phyloP scores from a whole-genome alignment of 192 early-diverging fungal genomes.

The Gonapodya prolifera region DNA sequence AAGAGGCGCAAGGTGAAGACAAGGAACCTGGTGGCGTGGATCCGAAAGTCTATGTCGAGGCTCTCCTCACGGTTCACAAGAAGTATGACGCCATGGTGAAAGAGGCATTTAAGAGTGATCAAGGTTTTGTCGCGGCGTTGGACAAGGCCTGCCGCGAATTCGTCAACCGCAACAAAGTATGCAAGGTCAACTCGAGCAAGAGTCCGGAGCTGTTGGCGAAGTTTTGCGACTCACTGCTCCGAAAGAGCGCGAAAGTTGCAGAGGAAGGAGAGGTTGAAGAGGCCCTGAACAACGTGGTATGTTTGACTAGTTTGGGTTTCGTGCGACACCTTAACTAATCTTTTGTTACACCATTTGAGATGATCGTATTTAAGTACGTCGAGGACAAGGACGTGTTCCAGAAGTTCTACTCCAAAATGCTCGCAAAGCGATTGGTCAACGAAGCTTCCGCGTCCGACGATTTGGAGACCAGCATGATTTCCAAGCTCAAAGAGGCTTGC shows the following conservation, averaged over 20 bases:
- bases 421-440: constrained; percentile 88
- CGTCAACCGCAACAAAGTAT: constrained; percentile 82
- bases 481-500: constrained; percentile 79
- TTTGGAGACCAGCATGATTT: constrained; percentile 89
- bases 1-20: constrained; percentile 9
- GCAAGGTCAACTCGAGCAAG: constrained; percentile 50
- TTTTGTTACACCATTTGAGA: constrained; percentile 22
- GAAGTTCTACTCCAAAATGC: constrained; percentile 86
- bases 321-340: background rate
- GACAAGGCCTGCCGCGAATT: constrained; percentile 91
- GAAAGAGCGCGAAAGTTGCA: constrained; percentile 66
- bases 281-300: constrained; percentile 58
- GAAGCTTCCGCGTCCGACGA: constrained; percentile 80
- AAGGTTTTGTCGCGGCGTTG: constrained; percentile 77
- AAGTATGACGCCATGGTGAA: constrained; percentile 72
- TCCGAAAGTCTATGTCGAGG: constrained; percentile 75
- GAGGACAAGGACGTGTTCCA: constrained; percentile 98
- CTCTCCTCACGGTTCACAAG: constrained; percentile 72
- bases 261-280: constrained; percentile 63
- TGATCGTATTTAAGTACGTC: constrained; percentile 92
- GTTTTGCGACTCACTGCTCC: constrained; percentile 78
- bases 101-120: constrained; percentile 66
- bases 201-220: constrained; percentile 82
- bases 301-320: constrained; percentile 8
- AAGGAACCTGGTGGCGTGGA: constrained; percentile 29